A percentile compares a stretch with the other conserved stretches of the same genome.
These are phyloP conservation scores for Pseudotsuga menziesii DNA, from an alignment of 75 land plant species.

Conservation along the genomic window DNA sequence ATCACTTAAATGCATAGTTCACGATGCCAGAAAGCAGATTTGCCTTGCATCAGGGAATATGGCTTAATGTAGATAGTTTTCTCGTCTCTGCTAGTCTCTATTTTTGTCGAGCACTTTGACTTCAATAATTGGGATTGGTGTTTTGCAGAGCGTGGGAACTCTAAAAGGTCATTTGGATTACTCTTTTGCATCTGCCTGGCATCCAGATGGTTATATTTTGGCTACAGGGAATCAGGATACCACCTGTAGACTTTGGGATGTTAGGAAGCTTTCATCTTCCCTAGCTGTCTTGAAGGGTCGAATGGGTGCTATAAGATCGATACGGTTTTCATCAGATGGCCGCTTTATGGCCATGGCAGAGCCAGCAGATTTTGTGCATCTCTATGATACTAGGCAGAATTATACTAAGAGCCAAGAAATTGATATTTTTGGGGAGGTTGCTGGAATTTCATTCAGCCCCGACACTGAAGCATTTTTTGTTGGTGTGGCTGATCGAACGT, in stretches of 20 bases:
- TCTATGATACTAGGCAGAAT: constrained; percentile 63
- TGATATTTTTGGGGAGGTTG: constrained; percentile 97
- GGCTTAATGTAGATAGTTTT: neutral
- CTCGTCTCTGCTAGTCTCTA: neutral
- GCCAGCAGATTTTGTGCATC: constrained; percentile 97
- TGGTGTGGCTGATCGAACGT: constrained; percentile 91
- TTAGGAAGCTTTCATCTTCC: constrained; percentile 71
- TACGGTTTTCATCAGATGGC: constrained; percentile 87
- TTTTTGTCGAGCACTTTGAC: neutral
- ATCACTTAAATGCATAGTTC: neutral
- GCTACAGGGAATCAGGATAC: constrained; percentile 98
- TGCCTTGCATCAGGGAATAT: neutral
- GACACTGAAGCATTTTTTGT: constrained; percentile 88
- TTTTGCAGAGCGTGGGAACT: constrained; percentile 54
- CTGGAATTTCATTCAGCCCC: constrained; percentile 95
- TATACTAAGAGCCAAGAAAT: constrained; percentile 73
- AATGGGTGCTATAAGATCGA: constrained; percentile 91
- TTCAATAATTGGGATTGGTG: neutral
- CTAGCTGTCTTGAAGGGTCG: constrained; percentile 80
- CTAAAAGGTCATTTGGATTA: constrained; percentile 91
- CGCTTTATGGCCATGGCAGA: constrained; percentile 96
- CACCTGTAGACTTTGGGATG: constrained; percentile 94
- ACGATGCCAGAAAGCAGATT: neutral
- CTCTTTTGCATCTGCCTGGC: constrained; percentile 97
- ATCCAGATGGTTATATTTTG: constrained; percentile 79